A percentile compares a stretch with the other conserved stretches of the same genome.
phyloP scores from a whole-genome alignment of 176 grass and related monocot species.

The Stipa capillata region DNA sequence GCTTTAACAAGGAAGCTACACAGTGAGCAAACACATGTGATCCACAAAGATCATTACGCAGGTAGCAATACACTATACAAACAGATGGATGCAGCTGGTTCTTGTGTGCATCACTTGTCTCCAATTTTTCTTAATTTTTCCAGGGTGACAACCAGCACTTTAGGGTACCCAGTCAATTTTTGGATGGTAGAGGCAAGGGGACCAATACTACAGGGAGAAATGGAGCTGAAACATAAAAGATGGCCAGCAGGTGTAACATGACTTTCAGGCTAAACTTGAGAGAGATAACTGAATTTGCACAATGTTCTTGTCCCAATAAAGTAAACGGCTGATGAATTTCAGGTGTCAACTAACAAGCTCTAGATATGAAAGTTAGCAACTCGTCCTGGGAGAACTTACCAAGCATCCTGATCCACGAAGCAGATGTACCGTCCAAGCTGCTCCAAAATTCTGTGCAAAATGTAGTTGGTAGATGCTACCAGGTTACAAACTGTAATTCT shows the following conservation, averaged over 20 bases:
- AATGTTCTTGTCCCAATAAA: neutral
- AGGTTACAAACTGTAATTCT: no score
- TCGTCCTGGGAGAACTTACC: no score
- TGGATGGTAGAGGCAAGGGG: neutral
- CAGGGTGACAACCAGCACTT: conserved; percentile 30
- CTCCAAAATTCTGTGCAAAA: neutral
- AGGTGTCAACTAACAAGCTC: neutral
- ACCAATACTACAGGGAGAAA: neutral
- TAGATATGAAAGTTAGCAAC: conserved; percentile 2
- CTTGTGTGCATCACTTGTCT: neutral
- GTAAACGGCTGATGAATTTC: neutral
- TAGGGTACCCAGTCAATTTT: no score
- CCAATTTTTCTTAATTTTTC: neutral
- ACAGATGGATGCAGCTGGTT: neutral
- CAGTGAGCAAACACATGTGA: neutral
- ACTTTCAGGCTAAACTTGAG: neutral
- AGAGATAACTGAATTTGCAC: neutral
- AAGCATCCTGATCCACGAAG: no score
- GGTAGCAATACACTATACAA: neutral
- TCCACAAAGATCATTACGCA: conserved; percentile 10
- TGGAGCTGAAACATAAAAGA: no score
- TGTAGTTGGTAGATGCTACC: no score
- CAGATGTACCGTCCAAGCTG: no score
- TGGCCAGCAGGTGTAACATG: neutral
- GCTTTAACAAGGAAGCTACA: conserved; percentile 10